Conservation (phyloP, 2,329 filamentous ascomycete species). For the Hawksworthiomyces lignivorus region DNA sequence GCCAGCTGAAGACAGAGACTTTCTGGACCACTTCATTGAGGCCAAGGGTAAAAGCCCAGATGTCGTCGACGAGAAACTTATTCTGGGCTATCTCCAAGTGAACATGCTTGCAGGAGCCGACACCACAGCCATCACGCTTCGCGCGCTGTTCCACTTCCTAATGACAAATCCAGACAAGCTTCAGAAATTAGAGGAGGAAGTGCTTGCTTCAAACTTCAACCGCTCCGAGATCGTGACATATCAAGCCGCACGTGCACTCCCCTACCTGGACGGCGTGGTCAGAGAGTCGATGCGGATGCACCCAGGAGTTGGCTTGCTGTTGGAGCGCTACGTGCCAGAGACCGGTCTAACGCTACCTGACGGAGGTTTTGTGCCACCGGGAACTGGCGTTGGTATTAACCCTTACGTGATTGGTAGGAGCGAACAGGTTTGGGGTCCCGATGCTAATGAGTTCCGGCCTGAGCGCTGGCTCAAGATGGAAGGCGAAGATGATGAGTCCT, state of each 20-base stretch:
- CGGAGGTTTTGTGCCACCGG: slow-evolving; percentile 9
- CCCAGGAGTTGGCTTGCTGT: slow-evolving; percentile 17
- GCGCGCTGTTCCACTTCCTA: slow-evolving; percentile 28
- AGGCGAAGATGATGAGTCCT: slow-evolving; percentile 2
- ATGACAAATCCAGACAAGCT: slow-evolving; percentile 21
- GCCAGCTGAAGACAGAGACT: too few species aligned
- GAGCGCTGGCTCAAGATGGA: slow-evolving; percentile 37
- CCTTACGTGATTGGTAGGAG: slow-evolving; percentile 28
- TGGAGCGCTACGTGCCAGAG: slow-evolving; percentile 5
- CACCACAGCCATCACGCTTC: slow-evolving; percentile 27
- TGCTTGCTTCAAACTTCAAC: slow-evolving; percentile 24
- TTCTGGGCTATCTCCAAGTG: slow-evolving; percentile 28
- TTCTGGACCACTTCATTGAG: slow-evolving; percentile 34
- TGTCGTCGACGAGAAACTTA: slow-evolving; percentile 26
- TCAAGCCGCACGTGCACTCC: slow-evolving; percentile 19
- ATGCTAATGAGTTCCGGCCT: slow-evolving; percentile 36
- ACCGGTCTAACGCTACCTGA: neutral
- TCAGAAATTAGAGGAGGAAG: slow-evolving; percentile 24
- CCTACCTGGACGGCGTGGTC: slow-evolving; percentile 41
- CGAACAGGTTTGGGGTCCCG: slow-evolving; percentile 32
- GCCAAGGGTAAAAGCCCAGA: slow-evolving; percentile 26
- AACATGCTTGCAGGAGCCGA: slow-evolving; percentile 29
- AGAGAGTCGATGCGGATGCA: slow-evolving; percentile 39
- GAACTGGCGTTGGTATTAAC: slow-evolving; percentile 25
- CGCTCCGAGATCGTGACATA: neutral